Percentiles rank a stretch among this genome's conserved stretches.
Evolutionary conservation across 2,329 filamentous ascomycete species (phyloP).

Genomic region (Colletotrichum liaoningense): DNA sequence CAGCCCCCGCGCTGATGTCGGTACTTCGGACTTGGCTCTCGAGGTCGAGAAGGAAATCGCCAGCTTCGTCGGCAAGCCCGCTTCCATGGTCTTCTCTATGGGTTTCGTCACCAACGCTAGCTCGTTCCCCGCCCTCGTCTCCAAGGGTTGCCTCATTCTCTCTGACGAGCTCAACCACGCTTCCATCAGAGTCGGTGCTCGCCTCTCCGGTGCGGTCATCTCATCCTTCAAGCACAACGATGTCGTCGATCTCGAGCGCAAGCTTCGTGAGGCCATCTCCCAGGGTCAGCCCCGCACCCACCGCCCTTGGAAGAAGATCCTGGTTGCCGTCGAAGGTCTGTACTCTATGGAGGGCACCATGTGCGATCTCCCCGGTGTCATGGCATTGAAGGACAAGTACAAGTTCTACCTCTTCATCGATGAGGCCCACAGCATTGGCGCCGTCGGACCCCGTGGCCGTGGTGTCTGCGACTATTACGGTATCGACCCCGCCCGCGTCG

Average conservation of each 20-base stretch:
- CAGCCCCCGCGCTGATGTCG: conserved; percentile 85
- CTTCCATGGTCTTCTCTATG: conserved; percentile 98
- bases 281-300: conserved; percentile 98
- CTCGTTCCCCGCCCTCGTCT: conserved; percentile 90
- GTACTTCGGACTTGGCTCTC: conserved; percentile 86
- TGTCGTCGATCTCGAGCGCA: conserved; percentile 86
- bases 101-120: conserved; percentile 96
- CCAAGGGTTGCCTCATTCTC: conserved; percentile 93
- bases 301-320: conserved; percentile 98
- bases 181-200: conserved; percentile 94
- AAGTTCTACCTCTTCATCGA: conserved; percentile 97
- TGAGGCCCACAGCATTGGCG: conserved; percentile 95
- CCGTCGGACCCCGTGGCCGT: conserved; percentile 86
- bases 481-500: conserved; percentile 86
- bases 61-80: conserved; percentile 91
- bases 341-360: conserved; percentile 99
- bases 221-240: conserved; percentile 98
- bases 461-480: conserved; percentile 98
- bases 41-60: conserved; percentile 94
- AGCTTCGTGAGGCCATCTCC: conserved; percentile 91
- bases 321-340: conserved; percentile 94
- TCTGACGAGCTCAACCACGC: conserved; percentile 98
- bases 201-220: conserved; percentile 94
- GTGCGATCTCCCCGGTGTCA: conserved; percentile 92
- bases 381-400: conserved; percentile 92